Evolutionary conservation across 495 filamentous ascomycete genomes (phyloP), one percentile per base, ranked within the genome.

Genomic region (Symbiotaphrina buchneri): DNA sequence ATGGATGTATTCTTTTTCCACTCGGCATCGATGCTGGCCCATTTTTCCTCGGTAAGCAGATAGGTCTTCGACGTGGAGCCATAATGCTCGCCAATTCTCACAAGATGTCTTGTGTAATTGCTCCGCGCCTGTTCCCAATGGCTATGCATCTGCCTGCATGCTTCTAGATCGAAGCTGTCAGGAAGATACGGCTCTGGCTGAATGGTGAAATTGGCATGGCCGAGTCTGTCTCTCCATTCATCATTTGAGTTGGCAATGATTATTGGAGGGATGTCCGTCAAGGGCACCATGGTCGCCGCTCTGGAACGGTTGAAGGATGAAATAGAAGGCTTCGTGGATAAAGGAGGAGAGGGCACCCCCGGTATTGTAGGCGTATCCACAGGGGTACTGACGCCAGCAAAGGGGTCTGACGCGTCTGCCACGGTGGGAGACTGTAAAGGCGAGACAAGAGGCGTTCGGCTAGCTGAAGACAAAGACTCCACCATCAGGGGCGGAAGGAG

Each of bases 181-280:
- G 80, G 76, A 7, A 60, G 40, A 41, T 94, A 91, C 0, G 83
- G 83, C 43, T 69, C 71, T 1, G 83, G 83, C 10, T 70, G 55
- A 38, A 94, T 87, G 41, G 65, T 83, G 52, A 84, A 94, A 45
- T 94, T 91, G 27, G 83, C 81, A 45, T 94, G 83, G 10, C 83
- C 83, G 3, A 94, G 66, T 34, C 68, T 70, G 41, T 68, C 63
- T 4, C 80, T 69, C 83, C 83, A 92, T 34, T 68, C 61, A 47
- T 94, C 83, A 15, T 66, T 58, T 6, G 65, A 61, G 30, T 76
- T 67, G 4, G 65, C 59, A 0, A 78, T 53, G 11, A 63, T 47
- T 37, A 75, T 64, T 2, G 65, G 58, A 3, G 62, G 60, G 7
- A 81, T 67, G 5, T 68, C 65, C 1, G 60, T 57, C n/a, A 59